Evolutionary conservation across 805 yeast species (phyloP).

Genomic region (Ogataea polymorpha): DNA sequence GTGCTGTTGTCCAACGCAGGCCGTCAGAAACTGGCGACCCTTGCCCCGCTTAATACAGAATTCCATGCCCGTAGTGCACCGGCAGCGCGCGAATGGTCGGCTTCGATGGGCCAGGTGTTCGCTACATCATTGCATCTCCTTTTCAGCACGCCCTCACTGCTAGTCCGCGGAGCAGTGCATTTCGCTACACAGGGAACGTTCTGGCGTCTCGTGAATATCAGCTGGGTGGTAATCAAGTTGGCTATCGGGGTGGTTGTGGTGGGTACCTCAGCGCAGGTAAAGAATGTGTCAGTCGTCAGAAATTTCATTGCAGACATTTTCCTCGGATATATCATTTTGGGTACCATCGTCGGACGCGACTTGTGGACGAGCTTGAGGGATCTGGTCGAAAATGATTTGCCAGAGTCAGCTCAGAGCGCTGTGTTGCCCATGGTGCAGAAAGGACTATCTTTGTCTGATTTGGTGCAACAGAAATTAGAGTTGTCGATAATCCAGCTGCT

Average conservation of each 20-base stretch:
- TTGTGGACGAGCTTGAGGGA: neutral
- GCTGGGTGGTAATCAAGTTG: constrained; percentile 7
- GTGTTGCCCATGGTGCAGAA: too few relatives aligned
- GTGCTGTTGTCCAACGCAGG: constrained; percentile 39
- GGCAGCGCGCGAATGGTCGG: neutral
- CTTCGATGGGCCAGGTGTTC: neutral
- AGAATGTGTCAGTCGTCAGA: neutral
- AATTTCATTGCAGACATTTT: neutral
- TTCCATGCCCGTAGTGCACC: neutral
- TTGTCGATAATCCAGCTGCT: neutral
- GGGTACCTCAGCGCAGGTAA: neutral
- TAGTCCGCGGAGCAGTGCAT: constrained; percentile 7
- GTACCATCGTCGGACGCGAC: neutral
- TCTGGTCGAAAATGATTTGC: neutral
- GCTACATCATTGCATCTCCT: neutral
- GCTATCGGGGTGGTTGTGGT: constrained; percentile 2
- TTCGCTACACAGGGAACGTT: constrained; percentile 17
- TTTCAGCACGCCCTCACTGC: neutral
- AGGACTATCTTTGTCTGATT: neutral
- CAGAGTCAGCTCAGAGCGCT: neutral
- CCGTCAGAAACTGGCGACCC: constrained; percentile 24
- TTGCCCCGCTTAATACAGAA: constrained; percentile 15
- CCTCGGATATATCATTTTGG: neutral
- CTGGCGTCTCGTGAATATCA: constrained; percentile 10
- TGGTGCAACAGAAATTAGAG: neutral